Evolutionary conservation across 768 basidiomycete genomes (phyloP).

Genomic region (Astraeus odoratus): DNA sequence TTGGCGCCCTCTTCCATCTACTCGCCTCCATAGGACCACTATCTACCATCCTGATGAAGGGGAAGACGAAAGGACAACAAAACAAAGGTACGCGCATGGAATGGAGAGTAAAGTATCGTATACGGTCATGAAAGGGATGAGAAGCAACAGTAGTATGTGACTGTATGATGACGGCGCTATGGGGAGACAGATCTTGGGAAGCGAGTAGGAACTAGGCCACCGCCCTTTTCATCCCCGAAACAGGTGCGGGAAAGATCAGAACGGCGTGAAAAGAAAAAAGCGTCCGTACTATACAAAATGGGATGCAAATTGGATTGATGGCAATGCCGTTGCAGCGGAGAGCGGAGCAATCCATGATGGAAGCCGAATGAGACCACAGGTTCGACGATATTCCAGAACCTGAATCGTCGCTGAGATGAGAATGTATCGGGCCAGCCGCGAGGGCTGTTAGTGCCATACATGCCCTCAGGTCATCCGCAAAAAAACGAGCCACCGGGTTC

Average conservation of each 20-base stretch:
- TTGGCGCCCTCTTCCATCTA: constrained; percentile 64
- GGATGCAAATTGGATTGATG: constrained; percentile 33
- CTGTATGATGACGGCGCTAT: constrained; percentile 24
- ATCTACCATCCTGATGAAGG: constrained; percentile 35
- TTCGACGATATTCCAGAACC: constrained; percentile 16
- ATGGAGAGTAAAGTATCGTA: constrained; percentile 14
- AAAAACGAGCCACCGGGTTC: constrained; percentile 10
- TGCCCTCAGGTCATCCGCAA: constrained; percentile 8
- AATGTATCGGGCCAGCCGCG: constrained; percentile 7
- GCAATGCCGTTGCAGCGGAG: constrained; percentile 13
- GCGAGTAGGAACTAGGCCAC: constrained; percentile 27
- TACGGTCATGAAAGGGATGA: constrained; percentile 17
- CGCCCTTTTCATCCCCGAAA: constrained; percentile 15
- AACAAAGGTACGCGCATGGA: constrained; percentile 27
- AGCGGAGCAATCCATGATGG: constrained; percentile 15
- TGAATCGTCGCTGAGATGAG: constrained; percentile 10
- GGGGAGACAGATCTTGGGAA: constrained; percentile 17
- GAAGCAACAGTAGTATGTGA: constrained; percentile 9
- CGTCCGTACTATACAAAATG: constrained; percentile 59
- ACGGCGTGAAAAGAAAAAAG: constrained; percentile 59
- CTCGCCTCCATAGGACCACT: constrained; percentile 44
- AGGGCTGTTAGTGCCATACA: constrained; percentile 20
- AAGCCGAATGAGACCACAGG: constrained; percentile 8
- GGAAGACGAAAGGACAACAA: constrained; percentile 67
- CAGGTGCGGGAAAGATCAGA: constrained; percentile 8